Percentiles rank a stretch among this genome's conserved stretches.
Evolutionary conservation across 2,329 filamentous ascomycete genomes (phyloP).

Genomic region (Didymellaceae sp.): DNA sequence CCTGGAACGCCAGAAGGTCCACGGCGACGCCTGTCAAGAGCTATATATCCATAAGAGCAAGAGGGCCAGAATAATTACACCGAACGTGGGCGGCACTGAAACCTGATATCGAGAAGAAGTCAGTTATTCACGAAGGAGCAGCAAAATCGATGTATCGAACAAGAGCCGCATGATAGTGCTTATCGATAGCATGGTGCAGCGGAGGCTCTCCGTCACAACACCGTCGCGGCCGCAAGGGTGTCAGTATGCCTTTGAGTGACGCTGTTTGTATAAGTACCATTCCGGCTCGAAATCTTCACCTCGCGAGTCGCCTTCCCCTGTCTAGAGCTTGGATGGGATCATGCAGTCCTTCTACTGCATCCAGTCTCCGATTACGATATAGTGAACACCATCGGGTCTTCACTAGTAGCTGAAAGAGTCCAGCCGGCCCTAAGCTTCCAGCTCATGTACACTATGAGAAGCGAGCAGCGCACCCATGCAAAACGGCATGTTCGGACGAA

Average conservation of each 20-base stretch:
- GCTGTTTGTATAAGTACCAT: not conserved
- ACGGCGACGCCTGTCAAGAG: not conserved
- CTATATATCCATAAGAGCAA: not conserved
- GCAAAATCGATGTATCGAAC: not conserved
- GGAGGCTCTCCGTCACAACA: conserved; percentile 5
- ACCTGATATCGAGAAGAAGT: not conserved
- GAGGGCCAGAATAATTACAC: not conserved
- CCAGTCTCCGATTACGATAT: too few species aligned
- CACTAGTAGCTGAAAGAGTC: too few species aligned
- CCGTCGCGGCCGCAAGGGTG: conserved; percentile 2
- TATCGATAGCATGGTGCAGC: conserved; percentile 14
- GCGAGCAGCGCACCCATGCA: too few species aligned
- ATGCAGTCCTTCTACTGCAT: too few species aligned
- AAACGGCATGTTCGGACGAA: too few species aligned
- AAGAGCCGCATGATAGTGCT: conserved; percentile 2
- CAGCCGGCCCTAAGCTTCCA: too few species aligned
- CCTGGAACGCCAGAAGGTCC: too few species aligned
- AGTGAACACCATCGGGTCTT: too few species aligned
- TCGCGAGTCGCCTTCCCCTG: not conserved
- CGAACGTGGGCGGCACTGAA: not conserved
- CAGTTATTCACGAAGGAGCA: not conserved
- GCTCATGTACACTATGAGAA: too few species aligned
- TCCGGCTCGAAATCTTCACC: not conserved
- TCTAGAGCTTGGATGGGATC: too few species aligned
- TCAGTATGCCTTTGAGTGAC: not conserved